These are phyloP conservation scores for Passalora sequoiae DNA, from an alignment of 2,329 filamentous ascomycete genomes.

Conservation along the genomic window DNA sequence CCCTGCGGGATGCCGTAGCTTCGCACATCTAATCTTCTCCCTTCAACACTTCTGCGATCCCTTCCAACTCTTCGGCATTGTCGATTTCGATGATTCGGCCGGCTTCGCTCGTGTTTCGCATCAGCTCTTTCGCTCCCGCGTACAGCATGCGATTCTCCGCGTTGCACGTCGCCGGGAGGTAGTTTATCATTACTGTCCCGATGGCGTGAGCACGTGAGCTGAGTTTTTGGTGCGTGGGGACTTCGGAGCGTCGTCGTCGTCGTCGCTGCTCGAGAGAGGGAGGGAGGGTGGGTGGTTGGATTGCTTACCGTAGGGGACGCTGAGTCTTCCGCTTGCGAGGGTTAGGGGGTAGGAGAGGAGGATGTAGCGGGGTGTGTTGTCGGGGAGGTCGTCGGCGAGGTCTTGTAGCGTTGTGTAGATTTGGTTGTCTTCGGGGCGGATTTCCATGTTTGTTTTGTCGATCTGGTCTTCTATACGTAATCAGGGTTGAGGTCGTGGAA, in stretches of 20 bases:
- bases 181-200: conserved; percentile 64
- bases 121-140: conserved; percentile 89
- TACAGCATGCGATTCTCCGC: conserved; percentile 86
- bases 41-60: conserved; percentile 65
- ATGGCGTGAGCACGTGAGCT: no score
- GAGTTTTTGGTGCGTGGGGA: no score
- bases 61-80: conserved; percentile 71
- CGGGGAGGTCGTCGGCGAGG: conserved; percentile 82
- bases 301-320: conserved; percentile 90
- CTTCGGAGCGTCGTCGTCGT: no score
- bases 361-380: conserved; percentile 84
- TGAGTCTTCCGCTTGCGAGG: conserved; percentile 77
- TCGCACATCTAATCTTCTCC: conserved; percentile 33
- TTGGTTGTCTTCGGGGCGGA: conserved; percentile 72
- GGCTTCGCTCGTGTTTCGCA: conserved; percentile 90
- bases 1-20: no score
- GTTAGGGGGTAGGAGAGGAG: conserved; percentile 88
- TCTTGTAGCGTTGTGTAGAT: conserved; percentile 78
- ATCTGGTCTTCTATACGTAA: conserved; percentile 63
- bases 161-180: conserved; percentile 88
- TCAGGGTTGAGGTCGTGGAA: conserved; percentile 6
- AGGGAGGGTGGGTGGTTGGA: no score
- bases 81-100: conserved; percentile 80
- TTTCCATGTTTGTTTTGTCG: conserved; percentile 84
- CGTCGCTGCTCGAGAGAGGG: no score